Evolutionary conservation across 2,329 filamentous ascomycete genomes (phyloP).

Genomic region (Aspergillus fructus): DNA sequence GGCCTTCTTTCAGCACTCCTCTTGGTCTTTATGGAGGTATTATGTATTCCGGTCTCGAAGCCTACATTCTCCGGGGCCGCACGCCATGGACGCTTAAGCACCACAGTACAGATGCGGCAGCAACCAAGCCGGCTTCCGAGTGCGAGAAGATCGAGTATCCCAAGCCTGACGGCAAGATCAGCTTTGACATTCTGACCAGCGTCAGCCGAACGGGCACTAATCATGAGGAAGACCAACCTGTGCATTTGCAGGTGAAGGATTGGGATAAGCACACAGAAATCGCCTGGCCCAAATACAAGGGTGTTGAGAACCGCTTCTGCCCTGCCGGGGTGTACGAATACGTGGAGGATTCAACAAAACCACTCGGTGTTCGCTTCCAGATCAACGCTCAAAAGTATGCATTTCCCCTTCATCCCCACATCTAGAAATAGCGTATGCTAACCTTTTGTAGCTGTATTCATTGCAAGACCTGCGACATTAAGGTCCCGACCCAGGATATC

Average conservation of each 20-base stretch:
- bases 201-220: conserved; percentile 95
- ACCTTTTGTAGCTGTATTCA: conserved; percentile 75
- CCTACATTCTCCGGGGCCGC: conserved; percentile 79
- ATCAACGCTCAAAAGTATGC: conserved; percentile 97
- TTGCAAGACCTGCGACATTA: conserved; percentile 99
- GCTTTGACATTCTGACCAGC: conserved; percentile 93
- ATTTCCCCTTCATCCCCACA: not conserved
- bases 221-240: conserved; percentile 97
- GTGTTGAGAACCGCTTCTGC: conserved; percentile 94
- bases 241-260: conserved; percentile 91
- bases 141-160: conserved; percentile 91
- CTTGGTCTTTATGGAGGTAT: conserved; percentile 88
- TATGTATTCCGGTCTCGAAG: conserved; percentile 88
- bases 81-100: conserved; percentile 92
- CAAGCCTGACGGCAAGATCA: conserved; percentile 93
- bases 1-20: conserved; percentile 86
- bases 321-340: conserved; percentile 98
- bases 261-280: conserved; percentile 86
- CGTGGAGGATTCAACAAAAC: conserved; percentile 84
- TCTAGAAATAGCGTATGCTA: conserved; percentile 12
- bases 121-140: conserved; percentile 76
- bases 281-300: conserved; percentile 85
- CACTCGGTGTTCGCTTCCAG: conserved; percentile 88
- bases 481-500: conserved; percentile 94
- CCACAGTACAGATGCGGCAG: conserved; percentile 70